Evolutionary conservation across 2,329 filamentous ascomycete species (phyloP), one percentile per base, ranked within the genome.

Genomic region (Didymella glomerata): DNA sequence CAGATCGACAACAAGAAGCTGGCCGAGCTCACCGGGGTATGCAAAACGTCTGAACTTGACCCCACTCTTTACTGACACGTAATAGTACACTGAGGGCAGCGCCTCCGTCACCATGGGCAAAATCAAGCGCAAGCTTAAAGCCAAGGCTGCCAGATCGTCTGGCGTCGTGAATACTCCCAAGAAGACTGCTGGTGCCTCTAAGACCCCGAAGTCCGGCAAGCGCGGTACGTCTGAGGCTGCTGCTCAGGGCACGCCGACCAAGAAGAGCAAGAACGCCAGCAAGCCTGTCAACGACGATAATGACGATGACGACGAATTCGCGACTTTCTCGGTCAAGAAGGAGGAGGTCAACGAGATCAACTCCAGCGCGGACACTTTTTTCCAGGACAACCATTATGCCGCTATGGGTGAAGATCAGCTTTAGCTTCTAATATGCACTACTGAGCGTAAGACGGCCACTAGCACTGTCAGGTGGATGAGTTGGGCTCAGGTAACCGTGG

Each of bases 91-190:
- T 2, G 22, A 52, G 1, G 64, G 55, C 28, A 66, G 61, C 55
- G 73, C 74, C 8, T 30, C 47, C 48, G 66, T 73, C 27, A 77
- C 68, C 24, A 49, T 77, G 2, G 67, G 70, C 52, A 74, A 70
- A 4, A 68, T 77, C 56, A 75, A 72, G 55, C 62, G 63, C 25
- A 76, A 77, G 54, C 57, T 76, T 46, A 72, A 66, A 25, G 10
- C 24, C 3, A 62, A 62, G 25, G 68, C 64, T n/a, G 57, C 60
- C 14, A 45, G 42, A 1, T 14, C 34, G 11, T 34, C 57, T 8
- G 52, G 22, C n/a, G 42, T 42, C 45, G 27, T 42, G 13, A 40
- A 34, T 2, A 70, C 70, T 1, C 70, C 71, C 40, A 75, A 67
- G 63, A 70, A 70, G 45, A 28, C 48, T 1, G 40, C 41, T 44